Evolutionary conservation across 495 filamentous ascomycete species (phyloP).

Genomic region (Xylaria sp.): DNA sequence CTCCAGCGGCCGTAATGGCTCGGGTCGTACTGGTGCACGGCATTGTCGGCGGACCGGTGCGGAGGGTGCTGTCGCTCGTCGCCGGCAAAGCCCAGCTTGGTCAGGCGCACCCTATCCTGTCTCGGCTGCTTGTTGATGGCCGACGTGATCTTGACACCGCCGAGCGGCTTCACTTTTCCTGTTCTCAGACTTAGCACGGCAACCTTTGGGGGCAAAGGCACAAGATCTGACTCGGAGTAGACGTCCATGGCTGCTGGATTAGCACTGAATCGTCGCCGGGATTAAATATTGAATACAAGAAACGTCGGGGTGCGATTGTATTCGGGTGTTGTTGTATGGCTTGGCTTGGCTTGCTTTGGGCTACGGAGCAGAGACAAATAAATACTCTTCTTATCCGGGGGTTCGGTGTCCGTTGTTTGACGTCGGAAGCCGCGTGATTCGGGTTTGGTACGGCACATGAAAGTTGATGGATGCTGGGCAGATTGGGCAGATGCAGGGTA

Average conservation of each 20-base stretch:
- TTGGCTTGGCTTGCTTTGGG: too few relatives aligned
- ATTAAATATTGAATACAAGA: neutral
- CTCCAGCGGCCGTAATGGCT: slow-evolving; percentile 52
- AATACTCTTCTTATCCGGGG: neutral
- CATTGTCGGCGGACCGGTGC: slow-evolving; percentile 53
- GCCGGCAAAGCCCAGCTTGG: slow-evolving; percentile 42
- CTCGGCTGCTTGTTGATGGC: slow-evolving; percentile 54
- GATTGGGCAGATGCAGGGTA: too few relatives aligned
- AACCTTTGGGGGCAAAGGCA: slow-evolving; percentile 61
- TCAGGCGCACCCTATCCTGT: slow-evolving; percentile 39
- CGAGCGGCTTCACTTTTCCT: slow-evolving; percentile 47
- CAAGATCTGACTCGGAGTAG: slow-evolving; percentile 60
- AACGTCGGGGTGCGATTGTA: neutral
- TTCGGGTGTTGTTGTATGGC: neutral
- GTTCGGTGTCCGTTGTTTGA: neutral
- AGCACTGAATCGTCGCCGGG: neutral
- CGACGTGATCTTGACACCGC: slow-evolving; percentile 40
- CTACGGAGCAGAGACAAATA: neutral
- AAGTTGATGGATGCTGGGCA: too few relatives aligned
- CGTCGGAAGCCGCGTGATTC: neutral
- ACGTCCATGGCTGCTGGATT: slow-evolving; percentile 27
- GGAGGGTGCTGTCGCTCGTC: slow-evolving; percentile 52
- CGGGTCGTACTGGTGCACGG: slow-evolving; percentile 53
- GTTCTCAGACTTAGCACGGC: slow-evolving; percentile 50
- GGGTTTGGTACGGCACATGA: neutral